Percentiles rank a stretch among this genome's conserved stretches.
phyloP scores from a whole-genome alignment of 495 filamentous ascomycete species.

The Penicillium dipodomyicola region DNA sequence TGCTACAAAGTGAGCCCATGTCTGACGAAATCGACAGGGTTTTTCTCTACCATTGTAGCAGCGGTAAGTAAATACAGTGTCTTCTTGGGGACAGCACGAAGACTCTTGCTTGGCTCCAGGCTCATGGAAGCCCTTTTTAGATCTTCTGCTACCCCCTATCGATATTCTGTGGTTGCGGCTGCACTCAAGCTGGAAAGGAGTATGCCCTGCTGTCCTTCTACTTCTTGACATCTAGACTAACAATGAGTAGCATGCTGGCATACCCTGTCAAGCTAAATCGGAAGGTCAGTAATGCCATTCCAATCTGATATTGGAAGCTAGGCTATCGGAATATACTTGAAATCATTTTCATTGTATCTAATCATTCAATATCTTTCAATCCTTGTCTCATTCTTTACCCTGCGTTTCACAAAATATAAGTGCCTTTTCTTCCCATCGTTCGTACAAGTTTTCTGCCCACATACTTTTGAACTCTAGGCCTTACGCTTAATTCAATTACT shows the following conservation, averaged over 20 bases:
- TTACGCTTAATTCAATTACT: neutral
- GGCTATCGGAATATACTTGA: neutral
- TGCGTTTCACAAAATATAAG: neutral
- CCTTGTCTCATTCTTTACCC: neutral
- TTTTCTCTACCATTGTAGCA: conserved; percentile 46
- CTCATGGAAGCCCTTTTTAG: conserved; percentile 28
- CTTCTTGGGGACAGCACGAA: neutral
- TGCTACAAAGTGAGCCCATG: neutral
- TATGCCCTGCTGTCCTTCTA: conserved; percentile 26
- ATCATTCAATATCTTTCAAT: neutral
- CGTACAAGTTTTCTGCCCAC: neutral
- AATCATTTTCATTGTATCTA: neutral
- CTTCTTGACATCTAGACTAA: conserved; percentile 12
- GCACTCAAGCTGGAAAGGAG: conserved; percentile 56
- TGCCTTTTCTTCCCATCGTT: neutral
- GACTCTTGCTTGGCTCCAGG: neutral
- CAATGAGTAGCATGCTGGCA: conserved; percentile 45
- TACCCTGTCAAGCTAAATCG: conserved; percentile 56
- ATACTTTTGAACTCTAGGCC: neutral
- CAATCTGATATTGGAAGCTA: conserved; percentile 36
- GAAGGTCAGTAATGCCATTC: conserved; percentile 53
- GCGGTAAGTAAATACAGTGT: conserved; percentile 42
- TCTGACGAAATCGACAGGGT: conserved; percentile 30
- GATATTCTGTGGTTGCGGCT: conserved; percentile 59
- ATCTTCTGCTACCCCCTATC: conserved; percentile 58